Conservation (phyloP, 768 basidiomycete genomes). For the Leucosporidium scottii region DNA sequence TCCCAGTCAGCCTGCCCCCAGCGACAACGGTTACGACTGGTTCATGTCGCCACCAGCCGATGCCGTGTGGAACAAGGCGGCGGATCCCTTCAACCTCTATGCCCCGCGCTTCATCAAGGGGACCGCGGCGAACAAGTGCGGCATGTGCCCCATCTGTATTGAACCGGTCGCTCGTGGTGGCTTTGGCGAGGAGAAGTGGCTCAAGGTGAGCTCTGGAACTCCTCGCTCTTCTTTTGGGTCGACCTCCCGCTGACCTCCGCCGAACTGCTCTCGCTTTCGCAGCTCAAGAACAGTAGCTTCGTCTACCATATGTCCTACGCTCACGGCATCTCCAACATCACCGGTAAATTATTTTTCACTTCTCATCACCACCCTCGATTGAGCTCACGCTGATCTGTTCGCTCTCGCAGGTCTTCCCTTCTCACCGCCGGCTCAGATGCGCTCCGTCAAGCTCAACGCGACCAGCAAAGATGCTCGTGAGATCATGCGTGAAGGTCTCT, state of each 20-base stretch:
- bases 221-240: background rate
- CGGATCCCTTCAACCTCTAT: conserved; percentile 58
- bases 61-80: conserved; percentile 30
- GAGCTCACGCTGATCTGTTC: background rate
- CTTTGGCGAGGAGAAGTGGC: conserved; percentile 58
- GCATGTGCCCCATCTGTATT: conserved; percentile 69
- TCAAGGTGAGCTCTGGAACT: conserved; percentile 49
- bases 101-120: conserved; percentile 72
- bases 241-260: background rate
- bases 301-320: conserved; percentile 35
- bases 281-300: conserved; percentile 32
- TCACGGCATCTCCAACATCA: conserved; percentile 30
- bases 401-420: conserved; percentile 54
- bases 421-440: conserved; percentile 65
- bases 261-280: background rate
- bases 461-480: conserved; percentile 56
- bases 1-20: background rate
- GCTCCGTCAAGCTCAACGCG: conserved; percentile 46
- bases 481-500: conserved; percentile 61
- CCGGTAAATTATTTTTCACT: conserved; percentile 7
- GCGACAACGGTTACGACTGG: background rate
- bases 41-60: conserved; percentile 19
- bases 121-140: conserved; percentile 59
- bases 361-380: background rate
- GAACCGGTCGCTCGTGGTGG: conserved; percentile 59